A percentile compares a stretch with the other conserved stretches of the same genome.
Conservation (phyloP, 495 filamentous ascomycete species). For the Alectoria sarmentosa region DNA sequence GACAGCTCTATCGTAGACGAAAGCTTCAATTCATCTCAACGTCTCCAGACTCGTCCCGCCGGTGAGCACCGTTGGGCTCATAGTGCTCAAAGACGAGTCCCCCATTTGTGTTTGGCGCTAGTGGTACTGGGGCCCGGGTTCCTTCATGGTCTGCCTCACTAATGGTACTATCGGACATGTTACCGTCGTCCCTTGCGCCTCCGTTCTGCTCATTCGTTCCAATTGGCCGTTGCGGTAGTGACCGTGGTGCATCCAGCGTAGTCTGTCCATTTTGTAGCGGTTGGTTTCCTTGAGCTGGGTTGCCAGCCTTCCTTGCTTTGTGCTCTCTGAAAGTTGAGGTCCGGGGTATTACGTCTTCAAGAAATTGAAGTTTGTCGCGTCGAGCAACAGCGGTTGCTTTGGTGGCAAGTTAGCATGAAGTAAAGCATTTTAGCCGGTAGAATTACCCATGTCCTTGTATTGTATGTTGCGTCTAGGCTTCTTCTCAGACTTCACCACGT, state of each 20-base stretch:
- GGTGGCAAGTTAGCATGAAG: constrained; percentile 6
- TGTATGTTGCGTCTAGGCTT: constrained; percentile 93
- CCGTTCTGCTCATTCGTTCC: background rate
- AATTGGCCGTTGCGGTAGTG: constrained; percentile 33
- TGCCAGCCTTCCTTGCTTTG: constrained; percentile 56
- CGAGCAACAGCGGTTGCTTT: constrained; percentile 78
- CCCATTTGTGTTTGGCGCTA: constrained; percentile 15
- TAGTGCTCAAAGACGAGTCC: constrained; percentile 25
- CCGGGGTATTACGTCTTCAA: constrained; percentile 82
- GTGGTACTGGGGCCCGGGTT: constrained; percentile 4
- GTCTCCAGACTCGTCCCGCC: constrained; percentile 22
- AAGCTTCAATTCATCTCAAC: constrained; percentile 19
- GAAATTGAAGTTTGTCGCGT: constrained; percentile 92
- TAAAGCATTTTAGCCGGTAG: background rate
- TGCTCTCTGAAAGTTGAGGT: constrained; percentile 73
- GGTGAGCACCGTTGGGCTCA: constrained; percentile 22
- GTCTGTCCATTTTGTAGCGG: constrained; percentile 47
- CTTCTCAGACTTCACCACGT: constrained; percentile 79
- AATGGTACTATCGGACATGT: constrained; percentile 13
- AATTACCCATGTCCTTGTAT: constrained; percentile 81
- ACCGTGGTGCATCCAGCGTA: constrained; percentile 39
- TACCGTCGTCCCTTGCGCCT: constrained; percentile 15
- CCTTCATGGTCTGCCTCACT: constrained; percentile 5
- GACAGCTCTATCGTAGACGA: background rate
- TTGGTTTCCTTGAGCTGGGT: constrained; percentile 38